A percentile compares a stretch with the other conserved stretches of the same genome.
These are phyloP conservation scores for Ascoidea asiatica DNA, from an alignment of 805 yeast genomes.

Conservation along the genomic window DNA sequence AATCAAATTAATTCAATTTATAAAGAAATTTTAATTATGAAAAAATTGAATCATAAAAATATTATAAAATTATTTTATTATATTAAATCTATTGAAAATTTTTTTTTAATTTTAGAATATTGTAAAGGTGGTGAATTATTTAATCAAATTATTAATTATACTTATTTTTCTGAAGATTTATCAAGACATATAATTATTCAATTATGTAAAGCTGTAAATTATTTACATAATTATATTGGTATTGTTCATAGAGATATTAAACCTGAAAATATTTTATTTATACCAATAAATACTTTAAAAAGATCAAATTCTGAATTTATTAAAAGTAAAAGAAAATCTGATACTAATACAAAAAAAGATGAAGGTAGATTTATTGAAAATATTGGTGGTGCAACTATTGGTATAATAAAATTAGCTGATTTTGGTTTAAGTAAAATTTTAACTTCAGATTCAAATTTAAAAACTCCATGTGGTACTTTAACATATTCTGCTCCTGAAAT, in stretches of 20 bases:
- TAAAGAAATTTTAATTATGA: constrained; percentile 67
- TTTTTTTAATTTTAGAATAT: constrained; percentile 54
- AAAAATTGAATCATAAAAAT: constrained; percentile 46
- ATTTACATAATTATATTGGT: constrained; percentile 58
- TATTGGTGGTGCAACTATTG: constrained; percentile 53
- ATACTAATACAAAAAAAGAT: constrained; percentile 45
- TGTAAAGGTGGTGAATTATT: constrained; percentile 73
- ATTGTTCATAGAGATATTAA: constrained; percentile 73
- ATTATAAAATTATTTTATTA: constrained; percentile 41
- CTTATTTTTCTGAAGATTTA: constrained; percentile 63
- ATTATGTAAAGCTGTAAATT: constrained; percentile 55
- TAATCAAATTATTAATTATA: constrained; percentile 64
- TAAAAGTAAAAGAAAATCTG: constrained; percentile 28
- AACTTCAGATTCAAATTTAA: constrained; percentile 29
- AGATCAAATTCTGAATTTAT: constrained; percentile 5
- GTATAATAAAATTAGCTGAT: constrained; percentile 52
- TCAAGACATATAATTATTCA: constrained; percentile 63
- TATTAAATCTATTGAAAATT: constrained; percentile 35
- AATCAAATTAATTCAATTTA: constrained; percentile 43
- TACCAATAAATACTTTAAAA: constrained; percentile 32
- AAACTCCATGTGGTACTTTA: constrained; percentile 68
- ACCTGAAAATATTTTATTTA: constrained; percentile 64
- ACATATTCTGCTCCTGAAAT: constrained; percentile 71
- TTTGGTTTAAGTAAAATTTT: constrained; percentile 56
- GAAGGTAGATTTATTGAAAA: constrained; percentile 43